These are phyloP conservation scores for Medicago ruthenica DNA, from an alignment of 306 rosid genomes.

Conservation along the genomic window DNA sequence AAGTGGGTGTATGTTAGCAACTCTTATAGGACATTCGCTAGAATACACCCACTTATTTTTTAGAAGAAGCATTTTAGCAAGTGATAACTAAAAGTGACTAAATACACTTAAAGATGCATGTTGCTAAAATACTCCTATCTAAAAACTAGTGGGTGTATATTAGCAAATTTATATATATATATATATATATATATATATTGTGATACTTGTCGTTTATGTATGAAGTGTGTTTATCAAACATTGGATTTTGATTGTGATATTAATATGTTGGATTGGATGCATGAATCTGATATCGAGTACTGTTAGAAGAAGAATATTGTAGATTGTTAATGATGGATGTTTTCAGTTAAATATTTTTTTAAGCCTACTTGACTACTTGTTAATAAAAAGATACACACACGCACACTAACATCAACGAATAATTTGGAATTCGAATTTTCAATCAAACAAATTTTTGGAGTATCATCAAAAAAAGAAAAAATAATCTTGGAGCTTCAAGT, in stretches of 20 bases:
- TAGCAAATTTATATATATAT: no score
- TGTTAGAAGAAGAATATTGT: conserved; percentile 1
- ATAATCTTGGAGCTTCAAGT: background rate
- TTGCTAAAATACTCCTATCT: no score
- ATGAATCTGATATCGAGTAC: conserved; percentile 33
- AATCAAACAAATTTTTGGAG: background rate
- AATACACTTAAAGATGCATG: no score
- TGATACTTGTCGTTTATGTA: conserved; percentile 34
- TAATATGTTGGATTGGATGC: conserved; percentile 53
- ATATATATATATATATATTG: background rate
- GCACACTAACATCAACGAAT: background rate
- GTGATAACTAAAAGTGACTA: no score
- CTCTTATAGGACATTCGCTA: no score
- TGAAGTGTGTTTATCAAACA: conserved; percentile 12
- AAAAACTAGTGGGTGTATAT: no score
- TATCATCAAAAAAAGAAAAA: no score
- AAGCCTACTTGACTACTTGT: conserved; percentile 14
- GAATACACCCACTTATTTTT: no score
- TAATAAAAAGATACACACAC: background rate
- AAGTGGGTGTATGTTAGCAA: no score
- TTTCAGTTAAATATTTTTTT: conserved; percentile 15
- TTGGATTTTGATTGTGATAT: conserved; percentile 34
- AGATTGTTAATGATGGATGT: conserved; percentile 7
- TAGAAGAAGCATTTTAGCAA: no score
- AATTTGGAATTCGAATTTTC: conserved; percentile 6